Base-by-base conservation (phyloP, 2,329 filamentous ascomycete species). In the Phaeomoniella chlamydospora region DNA sequence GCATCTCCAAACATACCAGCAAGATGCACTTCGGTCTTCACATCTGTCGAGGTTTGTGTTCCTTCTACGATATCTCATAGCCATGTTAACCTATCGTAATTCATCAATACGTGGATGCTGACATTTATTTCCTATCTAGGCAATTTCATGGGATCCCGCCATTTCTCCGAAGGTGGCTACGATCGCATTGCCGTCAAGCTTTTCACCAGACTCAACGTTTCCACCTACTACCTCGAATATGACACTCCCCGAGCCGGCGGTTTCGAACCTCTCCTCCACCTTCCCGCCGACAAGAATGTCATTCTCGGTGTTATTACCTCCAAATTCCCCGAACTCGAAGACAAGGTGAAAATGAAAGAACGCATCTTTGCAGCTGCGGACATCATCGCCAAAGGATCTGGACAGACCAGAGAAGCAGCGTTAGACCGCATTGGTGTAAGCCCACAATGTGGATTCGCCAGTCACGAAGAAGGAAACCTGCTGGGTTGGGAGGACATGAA, bases 11-110 rank as follows among this genome's bases (percentile, higher is more conserved):
- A 44, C 57, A 70, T 1, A 75, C 77, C 0, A 49, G 61, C 2
- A 77, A 83, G 48, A 71, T 83, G 64, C 77, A 81, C 53, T 68
- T 79, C 2, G 79, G 79, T 16, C 74, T 84, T 15, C 79, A 84
- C 49, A 62, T 84, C 33, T 84, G 79, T 64, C 64, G 41, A 34
- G 53, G 44, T 30, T 14, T 6, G 13, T 6, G 10, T 29, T 13
- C 13, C 22, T 13, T 10, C 22, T n/a, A n/a, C n/a, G n/a, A n/a
- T n/a, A n/a, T n/a, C n/a, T n/a, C n/a, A n/a, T 29, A 29, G 10
- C 13, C 22, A 29, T 29, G 22, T 13, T 29, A 10, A 10, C 22
- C 10, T 29, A 10, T 29, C 13, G 10, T 10, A 10, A 13, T 29
- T 10, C 22, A 10, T 29, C 22, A 29, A 29, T 29, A 29, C n/a